phyloP scores from a whole-genome alignment of 1,284 basidiomycete species.

The Fistulina hepatica region DNA sequence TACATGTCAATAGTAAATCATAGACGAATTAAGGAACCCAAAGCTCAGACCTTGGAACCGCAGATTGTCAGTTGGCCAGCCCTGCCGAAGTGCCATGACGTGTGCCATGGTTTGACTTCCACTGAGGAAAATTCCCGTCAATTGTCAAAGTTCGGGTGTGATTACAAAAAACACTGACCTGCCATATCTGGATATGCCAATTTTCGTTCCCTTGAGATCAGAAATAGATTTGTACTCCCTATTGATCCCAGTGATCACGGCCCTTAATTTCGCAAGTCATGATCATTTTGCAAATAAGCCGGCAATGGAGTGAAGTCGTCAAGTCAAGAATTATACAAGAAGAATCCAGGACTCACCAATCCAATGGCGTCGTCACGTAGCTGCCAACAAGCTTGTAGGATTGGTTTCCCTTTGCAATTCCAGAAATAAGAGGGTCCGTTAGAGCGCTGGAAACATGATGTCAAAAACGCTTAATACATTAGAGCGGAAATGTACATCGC shows the following conservation, averaged over 20 bases:
- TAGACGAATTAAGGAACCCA: not conserved
- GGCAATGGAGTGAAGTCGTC: not conserved
- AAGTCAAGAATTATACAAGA: not conserved
- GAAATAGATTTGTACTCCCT: constrained; percentile 61
- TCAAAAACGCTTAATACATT: not conserved
- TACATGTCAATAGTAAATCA: not conserved
- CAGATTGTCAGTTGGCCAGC: constrained; percentile 64
- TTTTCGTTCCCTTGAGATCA: constrained; percentile 71
- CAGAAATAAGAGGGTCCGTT: constrained; percentile 89
- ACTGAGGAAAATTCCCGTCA: constrained; percentile 25
- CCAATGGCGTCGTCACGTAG: constrained; percentile 81
- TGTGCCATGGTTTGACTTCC: constrained; percentile 92
- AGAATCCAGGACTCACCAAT: constrained; percentile 46
- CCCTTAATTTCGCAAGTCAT: constrained; percentile 41
- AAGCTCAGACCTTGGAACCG: constrained; percentile 58
- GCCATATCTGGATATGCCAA: constrained; percentile 87
- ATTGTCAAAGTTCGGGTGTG: not conserved
- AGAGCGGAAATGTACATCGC: constrained; percentile 2
- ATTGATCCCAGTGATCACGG: constrained; percentile 80
- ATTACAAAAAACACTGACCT: constrained; percentile 46
- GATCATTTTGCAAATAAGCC: not conserved
- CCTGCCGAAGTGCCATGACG: constrained; percentile 83
- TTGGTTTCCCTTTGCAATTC: constrained; percentile 79
- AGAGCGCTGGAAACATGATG: constrained; percentile 74
- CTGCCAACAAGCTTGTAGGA: constrained; percentile 89